These are phyloP conservation scores for Beauveria scarabaeidicola DNA, from an alignment of 2,329 filamentous ascomycete species.

Conservation along the genomic window DNA sequence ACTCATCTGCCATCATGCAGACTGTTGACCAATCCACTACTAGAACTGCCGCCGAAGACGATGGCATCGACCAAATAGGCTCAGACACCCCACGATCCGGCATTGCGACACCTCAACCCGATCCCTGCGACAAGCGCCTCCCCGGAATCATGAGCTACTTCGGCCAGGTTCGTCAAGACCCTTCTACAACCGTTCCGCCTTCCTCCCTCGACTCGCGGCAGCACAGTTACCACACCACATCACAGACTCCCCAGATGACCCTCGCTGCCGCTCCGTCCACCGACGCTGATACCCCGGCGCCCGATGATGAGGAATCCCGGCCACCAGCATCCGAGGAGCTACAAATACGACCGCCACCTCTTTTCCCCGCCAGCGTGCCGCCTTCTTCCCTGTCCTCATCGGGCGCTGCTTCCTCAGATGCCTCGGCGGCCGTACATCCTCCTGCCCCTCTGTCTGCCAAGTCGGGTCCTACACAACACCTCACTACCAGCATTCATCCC, in stretches of 20 bases:
- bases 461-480: slow-evolving; percentile 20
- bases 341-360: background rate
- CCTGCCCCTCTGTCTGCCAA: slow-evolving; percentile 28
- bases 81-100: slow-evolving; percentile 84
- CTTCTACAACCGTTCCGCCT: slow-evolving; percentile 41
- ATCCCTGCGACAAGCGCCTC: slow-evolving; percentile 87
- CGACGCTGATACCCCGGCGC: background rate
- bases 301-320: background rate
- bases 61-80: slow-evolving; percentile 67
- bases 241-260: slow-evolving; percentile 5
- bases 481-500: slow-evolving; percentile 27
- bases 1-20: slow-evolving; percentile 26
- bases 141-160: slow-evolving; percentile 97
- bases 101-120: slow-evolving; percentile 86
- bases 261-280: background rate
- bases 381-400: background rate
- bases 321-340: slow-evolving; percentile 1
- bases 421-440: slow-evolving; percentile 14
- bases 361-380: background rate
- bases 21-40: slow-evolving; percentile 43
- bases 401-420: background rate
- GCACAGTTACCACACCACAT: slow-evolving; percentile 19
- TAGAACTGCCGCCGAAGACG: slow-evolving; percentile 58
- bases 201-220: slow-evolving; percentile 23
- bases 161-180: slow-evolving; percentile 94